These are phyloP conservation scores for Conticribra weissflogii DNA, from an alignment of 108 stramenopile genomes.

Conservation along the genomic window DNA sequence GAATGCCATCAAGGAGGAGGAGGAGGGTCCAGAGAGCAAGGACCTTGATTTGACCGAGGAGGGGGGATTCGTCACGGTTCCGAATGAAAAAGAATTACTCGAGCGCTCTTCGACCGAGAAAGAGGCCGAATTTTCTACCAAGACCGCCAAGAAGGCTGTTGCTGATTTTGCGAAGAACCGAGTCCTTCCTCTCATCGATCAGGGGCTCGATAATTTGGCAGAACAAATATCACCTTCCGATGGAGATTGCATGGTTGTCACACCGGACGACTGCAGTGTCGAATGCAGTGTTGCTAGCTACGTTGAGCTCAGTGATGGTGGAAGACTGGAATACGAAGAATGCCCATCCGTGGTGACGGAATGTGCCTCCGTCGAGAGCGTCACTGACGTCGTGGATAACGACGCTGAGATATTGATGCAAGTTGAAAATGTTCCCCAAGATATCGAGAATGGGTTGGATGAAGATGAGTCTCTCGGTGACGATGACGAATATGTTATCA, in stretches of 20 bases:
- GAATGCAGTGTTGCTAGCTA: neutral
- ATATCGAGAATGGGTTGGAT: neutral
- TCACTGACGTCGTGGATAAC: neutral
- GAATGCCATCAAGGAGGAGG: neutral
- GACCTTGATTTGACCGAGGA: neutral
- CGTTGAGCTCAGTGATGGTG: neutral
- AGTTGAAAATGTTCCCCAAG: neutral
- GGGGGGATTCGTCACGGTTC: neutral
- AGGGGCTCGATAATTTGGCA: neutral
- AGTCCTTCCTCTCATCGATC: neutral
- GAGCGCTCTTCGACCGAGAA: no score
- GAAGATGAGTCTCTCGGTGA: neutral
- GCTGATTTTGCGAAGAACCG: neutral
- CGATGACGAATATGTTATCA: neutral
- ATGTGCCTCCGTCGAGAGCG: neutral
- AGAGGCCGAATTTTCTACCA: no score
- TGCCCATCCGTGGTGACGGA: neutral
- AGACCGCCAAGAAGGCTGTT: neutral
- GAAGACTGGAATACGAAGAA: neutral
- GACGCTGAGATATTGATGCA: no score
- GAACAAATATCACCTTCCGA: neutral
- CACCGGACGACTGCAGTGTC: neutral
- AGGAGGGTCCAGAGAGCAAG: neutral
- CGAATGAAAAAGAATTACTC: no score
- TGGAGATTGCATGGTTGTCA: neutral